Percentiles rank a stretch among this genome's conserved stretches.
These are phyloP conservation scores for Anisodus tanguticus DNA, from an alignment of 257 asterid species.

Conservation along the genomic window DNA sequence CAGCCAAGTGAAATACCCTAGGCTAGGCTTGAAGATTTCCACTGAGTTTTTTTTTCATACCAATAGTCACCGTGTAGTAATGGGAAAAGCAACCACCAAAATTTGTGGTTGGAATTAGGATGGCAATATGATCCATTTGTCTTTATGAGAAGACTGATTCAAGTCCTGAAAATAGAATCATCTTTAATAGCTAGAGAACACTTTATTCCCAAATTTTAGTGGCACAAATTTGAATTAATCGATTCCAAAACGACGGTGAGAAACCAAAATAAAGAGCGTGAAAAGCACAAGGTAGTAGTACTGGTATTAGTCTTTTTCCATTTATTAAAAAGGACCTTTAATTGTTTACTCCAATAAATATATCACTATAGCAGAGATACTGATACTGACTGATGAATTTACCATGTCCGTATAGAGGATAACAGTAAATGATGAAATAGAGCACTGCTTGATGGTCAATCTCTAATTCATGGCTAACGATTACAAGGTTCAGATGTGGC, in stretches of 20 bases:
- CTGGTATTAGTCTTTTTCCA: too few species aligned
- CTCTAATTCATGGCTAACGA: too few species aligned
- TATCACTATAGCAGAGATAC: too few species aligned
- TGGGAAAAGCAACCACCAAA: background rate
- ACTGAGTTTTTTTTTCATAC: background rate
- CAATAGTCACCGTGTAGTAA: background rate
- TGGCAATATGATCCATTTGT: background rate
- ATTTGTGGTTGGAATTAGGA: background rate
- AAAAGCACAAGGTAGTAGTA: background rate
- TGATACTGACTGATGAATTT: background rate
- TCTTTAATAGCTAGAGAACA: background rate
- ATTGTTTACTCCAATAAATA: too few species aligned
- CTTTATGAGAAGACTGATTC: too few species aligned
- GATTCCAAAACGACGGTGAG: too few species aligned
- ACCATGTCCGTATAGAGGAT: background rate
- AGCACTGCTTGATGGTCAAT: background rate
- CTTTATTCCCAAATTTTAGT: too few species aligned
- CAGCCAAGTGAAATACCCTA: background rate
- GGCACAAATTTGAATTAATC: too few species aligned
- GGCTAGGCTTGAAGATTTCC: background rate
- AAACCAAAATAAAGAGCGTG: too few species aligned
- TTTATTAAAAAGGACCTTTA: background rate
- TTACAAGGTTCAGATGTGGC: background rate
- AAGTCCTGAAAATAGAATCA: too few species aligned
- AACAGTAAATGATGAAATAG: background rate